Evolutionary conservation across 495 filamentous ascomycete species (phyloP), one percentile per base, ranked within the genome.

Genomic region (Cercophora newfieldiana): DNA sequence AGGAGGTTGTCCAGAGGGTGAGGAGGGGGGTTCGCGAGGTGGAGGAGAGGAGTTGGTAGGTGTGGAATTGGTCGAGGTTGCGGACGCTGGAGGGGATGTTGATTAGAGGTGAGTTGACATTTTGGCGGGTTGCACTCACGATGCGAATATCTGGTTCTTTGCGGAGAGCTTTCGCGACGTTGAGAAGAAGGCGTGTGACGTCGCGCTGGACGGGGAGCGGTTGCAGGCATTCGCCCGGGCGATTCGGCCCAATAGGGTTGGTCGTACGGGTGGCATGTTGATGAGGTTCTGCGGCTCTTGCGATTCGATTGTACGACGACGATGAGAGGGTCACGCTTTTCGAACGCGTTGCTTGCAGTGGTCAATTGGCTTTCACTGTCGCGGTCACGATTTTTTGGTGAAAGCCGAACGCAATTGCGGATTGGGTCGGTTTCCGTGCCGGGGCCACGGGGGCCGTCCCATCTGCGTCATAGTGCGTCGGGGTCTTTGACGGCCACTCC

Each of bases 1-100:
- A 91, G 8, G 85, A 86, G 0, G 89, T 82, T 1, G 87, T 90
- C 89, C 89, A 92, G 16, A 91, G 76, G 1, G 89, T 91, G 31
- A 91, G 78, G 6, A 91, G 77, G 6, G 89, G 86, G n/a, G 76
- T 81, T 22, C 81, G 76, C 8, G 80, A 77, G n/a, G 84, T 81
- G 1, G 87, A 81, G 0, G 86, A 86, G 50, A 89, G 75, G 50
- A 87, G 80, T 21, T 83, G 82, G 64, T 89, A 83, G 44, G 81
- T 87, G 70, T 86, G 74, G 65, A 91, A 82, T 66, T 89, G 86
- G 60, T 85, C 78, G n/a, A 81, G 78, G 37, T 79, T 80, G 48
- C 89, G 87, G 63, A 90, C 79, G 3, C 83, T 88, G 63, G 19
- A 18, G 3, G 26, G 22, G 10, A 21, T 21, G 65, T 26, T n/a